phyloP scores from a whole-genome alignment of 495 filamentous ascomycete species.

The Symbiotaphrina buchneri region DNA sequence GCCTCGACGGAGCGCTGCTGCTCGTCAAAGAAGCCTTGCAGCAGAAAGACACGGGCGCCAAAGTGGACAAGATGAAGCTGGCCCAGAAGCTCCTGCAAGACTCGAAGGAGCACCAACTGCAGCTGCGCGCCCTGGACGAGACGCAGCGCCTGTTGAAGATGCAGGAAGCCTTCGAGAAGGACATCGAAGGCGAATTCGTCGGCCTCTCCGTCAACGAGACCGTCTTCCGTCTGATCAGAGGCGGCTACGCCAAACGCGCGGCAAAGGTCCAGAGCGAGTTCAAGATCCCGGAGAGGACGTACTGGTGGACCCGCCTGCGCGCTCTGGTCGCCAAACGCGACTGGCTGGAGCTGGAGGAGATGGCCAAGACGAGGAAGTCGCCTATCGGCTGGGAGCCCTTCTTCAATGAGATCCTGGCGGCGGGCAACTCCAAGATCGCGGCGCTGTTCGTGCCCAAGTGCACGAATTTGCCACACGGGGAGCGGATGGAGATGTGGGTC shows the following conservation, averaged over 20 bases:
- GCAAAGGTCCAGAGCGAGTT: constrained; percentile 79
- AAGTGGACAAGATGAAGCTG: constrained; percentile 64
- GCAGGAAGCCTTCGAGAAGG: constrained; percentile 68
- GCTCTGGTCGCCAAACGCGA: constrained; percentile 74
- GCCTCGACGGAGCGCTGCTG: constrained; percentile 70
- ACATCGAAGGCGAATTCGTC: constrained; percentile 47
- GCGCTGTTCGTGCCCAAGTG: constrained; percentile 77
- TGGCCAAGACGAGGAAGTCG: constrained; percentile 46
- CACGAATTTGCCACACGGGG: constrained; percentile 29
- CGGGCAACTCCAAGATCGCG: constrained; percentile 78
- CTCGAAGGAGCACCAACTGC: constrained; percentile 54
- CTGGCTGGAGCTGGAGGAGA: constrained; percentile 81
- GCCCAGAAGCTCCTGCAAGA: constrained; percentile 65
- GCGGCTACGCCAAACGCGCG: constrained; percentile 56
- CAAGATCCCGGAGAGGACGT: constrained; percentile 72
- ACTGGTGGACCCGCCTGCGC: constrained; percentile 77
- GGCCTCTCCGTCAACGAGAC: constrained; percentile 82
- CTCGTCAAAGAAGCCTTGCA: constrained; percentile 61
- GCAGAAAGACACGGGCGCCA: constrained; percentile 35
- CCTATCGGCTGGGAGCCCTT: constrained; percentile 99
- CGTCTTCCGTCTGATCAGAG: constrained; percentile 54
- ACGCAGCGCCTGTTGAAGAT: constrained; percentile 54
- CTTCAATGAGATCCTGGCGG: constrained; percentile 69
- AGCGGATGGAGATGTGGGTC: constrained; percentile 79
- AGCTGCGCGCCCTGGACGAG: constrained; percentile 57